Conservation (phyloP, 1,139 yeast species). For the Debaryomyces coudertii region DNA sequence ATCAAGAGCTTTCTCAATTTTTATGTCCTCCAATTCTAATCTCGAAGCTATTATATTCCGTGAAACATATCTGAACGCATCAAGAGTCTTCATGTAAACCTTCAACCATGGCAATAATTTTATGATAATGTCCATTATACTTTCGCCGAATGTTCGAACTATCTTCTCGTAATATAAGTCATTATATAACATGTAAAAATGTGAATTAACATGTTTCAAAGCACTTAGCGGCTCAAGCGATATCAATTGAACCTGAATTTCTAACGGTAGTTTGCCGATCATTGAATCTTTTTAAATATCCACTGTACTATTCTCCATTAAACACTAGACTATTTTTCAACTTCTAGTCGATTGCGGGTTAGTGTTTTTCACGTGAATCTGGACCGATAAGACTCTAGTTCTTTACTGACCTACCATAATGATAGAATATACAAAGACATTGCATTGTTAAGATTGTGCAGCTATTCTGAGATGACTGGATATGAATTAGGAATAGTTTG, state of each 20-base stretch:
- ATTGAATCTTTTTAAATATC: constrained; percentile 14
- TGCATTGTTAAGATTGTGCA: no score
- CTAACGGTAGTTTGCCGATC: constrained; percentile 49
- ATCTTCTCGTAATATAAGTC: constrained; percentile 50
- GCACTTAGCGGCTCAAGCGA: constrained; percentile 44
- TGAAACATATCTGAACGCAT: constrained; percentile 43
- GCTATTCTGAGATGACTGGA: no score
- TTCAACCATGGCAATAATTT: constrained; percentile 45
- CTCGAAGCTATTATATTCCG: constrained; percentile 40
- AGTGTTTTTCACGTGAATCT: background rate
- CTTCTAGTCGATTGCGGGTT: background rate
- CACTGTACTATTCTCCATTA: background rate
- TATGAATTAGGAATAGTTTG: no score
- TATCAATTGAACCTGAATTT: constrained; percentile 49
- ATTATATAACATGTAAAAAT: constrained; percentile 53
- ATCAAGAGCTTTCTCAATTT: constrained; percentile 8
- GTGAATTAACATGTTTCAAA: constrained; percentile 44
- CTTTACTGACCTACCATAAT: no score
- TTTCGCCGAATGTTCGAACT: constrained; percentile 46
- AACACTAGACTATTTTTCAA: background rate
- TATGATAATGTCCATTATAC: constrained; percentile 29
- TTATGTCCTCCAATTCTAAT: constrained; percentile 22
- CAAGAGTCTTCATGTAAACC: constrained; percentile 50
- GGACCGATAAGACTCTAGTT: background rate
- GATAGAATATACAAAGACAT: no score